Percentiles rank a stretch among this genome's conserved stretches.
phyloP scores from a whole-genome alignment of 352 stramenopile genomes.

The Phytophthora megakarya region DNA sequence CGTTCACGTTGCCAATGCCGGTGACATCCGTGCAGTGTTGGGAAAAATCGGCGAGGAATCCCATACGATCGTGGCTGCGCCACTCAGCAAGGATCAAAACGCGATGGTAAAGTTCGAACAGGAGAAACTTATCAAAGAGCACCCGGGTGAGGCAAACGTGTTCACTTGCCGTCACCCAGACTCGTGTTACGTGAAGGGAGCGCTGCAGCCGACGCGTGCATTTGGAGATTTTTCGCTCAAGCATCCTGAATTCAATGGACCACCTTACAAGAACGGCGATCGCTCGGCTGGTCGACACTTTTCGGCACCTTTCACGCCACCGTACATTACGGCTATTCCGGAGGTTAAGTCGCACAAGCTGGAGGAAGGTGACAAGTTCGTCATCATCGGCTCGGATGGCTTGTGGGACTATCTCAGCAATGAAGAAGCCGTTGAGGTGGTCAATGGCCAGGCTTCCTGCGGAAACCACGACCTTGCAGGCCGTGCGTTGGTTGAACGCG shows the following conservation, averaged over 20 bases:
- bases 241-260: constrained; percentile 93
- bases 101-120: constrained; percentile 89
- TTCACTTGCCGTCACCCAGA: constrained; percentile 91
- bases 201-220: constrained; percentile 88
- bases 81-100: constrained; percentile 93
- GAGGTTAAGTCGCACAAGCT: constrained; percentile 77
- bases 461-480: constrained; percentile 78
- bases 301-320: constrained; percentile 87
- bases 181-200: constrained; percentile 94
- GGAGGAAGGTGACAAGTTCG: constrained; percentile 91
- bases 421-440: constrained; percentile 94
- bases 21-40: constrained; percentile 85
- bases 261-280: constrained; percentile 78
- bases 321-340: constrained; percentile 92
- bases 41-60: constrained; percentile 52
- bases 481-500: constrained; percentile 77
- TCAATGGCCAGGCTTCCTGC: constrained; percentile 60
- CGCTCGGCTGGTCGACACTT: constrained; percentile 89
- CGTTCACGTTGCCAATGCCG: constrained; percentile 89
- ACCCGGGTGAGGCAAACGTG: constrained; percentile 90
- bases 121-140: constrained; percentile 80
- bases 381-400: constrained; percentile 97
- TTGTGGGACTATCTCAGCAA: constrained; percentile 98
- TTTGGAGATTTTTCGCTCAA: constrained; percentile 95
- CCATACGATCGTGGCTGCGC: constrained; percentile 53